Evolutionary conservation across 768 basidiomycete genomes (phyloP).

Genomic region (Hydnomerulius pinastri): DNA sequence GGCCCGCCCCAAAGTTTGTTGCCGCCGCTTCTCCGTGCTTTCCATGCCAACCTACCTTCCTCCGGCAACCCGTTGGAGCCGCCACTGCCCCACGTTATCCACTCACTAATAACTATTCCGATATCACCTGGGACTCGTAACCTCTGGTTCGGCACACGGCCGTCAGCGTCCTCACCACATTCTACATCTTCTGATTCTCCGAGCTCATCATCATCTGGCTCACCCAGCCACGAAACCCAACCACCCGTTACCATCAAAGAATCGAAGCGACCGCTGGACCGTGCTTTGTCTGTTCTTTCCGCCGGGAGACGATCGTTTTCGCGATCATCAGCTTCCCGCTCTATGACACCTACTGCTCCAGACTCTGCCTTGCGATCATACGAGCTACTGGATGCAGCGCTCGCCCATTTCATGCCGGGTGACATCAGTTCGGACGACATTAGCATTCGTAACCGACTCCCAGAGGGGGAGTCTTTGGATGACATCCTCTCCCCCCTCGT

Average conservation of each 20-base stretch:
- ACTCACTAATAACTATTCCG: constrained; percentile 80
- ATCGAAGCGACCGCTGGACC: constrained; percentile 25
- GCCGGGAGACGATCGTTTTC: constrained; percentile 37
- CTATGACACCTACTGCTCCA: constrained; percentile 26
- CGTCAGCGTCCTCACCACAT: constrained; percentile 36
- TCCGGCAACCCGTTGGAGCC: constrained; percentile 65
- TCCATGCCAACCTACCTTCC: constrained; percentile 63
- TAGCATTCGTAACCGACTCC: constrained; percentile 49
- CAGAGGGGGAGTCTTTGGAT: constrained; percentile 61
- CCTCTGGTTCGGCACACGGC: constrained; percentile 60
- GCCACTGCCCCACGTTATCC: constrained; percentile 81
- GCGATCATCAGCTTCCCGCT: constrained; percentile 47
- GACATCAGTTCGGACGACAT: constrained; percentile 63
- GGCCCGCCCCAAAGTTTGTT: constrained; percentile 52
- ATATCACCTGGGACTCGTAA: constrained; percentile 54
- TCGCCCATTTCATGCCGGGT: constrained; percentile 67
- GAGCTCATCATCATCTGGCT: constrained; percentile 28
- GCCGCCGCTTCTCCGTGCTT: constrained; percentile 67
- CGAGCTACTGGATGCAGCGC: constrained; percentile 63
- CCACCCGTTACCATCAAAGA: constrained; percentile 18
- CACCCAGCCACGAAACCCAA: constrained; percentile 8
- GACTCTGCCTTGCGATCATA: constrained; percentile 67
- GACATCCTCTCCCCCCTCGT: constrained; percentile 77
- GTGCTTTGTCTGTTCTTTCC: constrained; percentile 29
- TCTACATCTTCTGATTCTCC: constrained; percentile 40